phyloP scores from a whole-genome alignment of 768 basidiomycete species.

The Coprinellus micaceus region DNA sequence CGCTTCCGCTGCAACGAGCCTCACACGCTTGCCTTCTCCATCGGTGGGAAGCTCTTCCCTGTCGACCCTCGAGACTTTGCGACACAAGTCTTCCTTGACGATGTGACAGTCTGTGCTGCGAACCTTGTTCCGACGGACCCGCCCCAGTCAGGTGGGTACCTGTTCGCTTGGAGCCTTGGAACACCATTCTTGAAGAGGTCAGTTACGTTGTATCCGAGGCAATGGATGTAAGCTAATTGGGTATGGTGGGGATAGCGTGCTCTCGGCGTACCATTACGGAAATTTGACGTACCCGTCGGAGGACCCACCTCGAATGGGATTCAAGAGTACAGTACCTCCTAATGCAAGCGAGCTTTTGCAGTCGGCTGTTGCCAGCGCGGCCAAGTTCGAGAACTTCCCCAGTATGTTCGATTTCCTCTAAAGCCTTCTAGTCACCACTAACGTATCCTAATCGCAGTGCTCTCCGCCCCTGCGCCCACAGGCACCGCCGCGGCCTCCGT shows the following conservation, averaged over 20 bases:
- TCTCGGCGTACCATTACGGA: conserved; percentile 69
- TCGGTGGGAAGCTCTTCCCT: conserved; percentile 66
- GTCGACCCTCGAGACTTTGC: conserved; percentile 75
- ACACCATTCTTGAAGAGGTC: conserved; percentile 75
- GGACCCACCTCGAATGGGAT: conserved; percentile 66
- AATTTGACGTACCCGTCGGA: conserved; percentile 64
- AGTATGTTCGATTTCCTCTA: conserved; percentile 21
- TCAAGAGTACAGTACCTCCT: conserved; percentile 64
- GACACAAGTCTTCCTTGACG: conserved; percentile 34
- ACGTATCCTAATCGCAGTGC: not conserved
- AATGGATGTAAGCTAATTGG: not conserved
- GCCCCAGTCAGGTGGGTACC: conserved; percentile 51
- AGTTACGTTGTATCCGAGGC: conserved; percentile 11
- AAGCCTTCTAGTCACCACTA: not conserved
- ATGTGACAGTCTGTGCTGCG: conserved; percentile 43
- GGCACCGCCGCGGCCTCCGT: not conserved
- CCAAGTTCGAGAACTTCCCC: conserved; percentile 30
- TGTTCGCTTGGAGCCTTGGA: conserved; percentile 77
- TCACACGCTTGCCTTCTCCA: conserved; percentile 63
- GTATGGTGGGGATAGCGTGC: conserved; percentile 40
- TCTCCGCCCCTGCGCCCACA: not conserved
- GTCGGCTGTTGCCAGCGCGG: conserved; percentile 25
- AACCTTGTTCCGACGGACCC: conserved; percentile 63
- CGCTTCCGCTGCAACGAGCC: conserved; percentile 55
- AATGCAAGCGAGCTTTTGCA: conserved; percentile 42